Conservation (phyloP, 768 basidiomycete species). For the Piloderma croceum region DNA sequence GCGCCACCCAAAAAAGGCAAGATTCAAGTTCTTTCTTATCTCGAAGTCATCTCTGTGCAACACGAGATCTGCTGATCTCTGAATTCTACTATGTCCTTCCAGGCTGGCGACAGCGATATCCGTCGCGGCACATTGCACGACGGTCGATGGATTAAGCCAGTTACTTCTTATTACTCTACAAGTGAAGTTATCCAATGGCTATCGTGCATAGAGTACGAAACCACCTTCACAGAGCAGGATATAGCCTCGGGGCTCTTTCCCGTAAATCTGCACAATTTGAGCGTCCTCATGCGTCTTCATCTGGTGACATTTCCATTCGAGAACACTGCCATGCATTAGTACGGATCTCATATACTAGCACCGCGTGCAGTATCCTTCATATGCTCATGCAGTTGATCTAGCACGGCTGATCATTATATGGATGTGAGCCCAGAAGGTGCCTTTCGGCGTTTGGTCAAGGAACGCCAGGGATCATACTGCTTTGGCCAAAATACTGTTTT, state of each 20-base stretch:
- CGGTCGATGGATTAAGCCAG: slow-evolving; percentile 20
- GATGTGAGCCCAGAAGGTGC: slow-evolving; percentile 21
- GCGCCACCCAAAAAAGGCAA: no score
- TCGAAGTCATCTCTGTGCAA: no score
- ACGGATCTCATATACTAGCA: slow-evolving; percentile 7
- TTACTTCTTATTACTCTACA: slow-evolving; percentile 19
- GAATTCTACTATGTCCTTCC: no score
- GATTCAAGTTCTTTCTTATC: no score
- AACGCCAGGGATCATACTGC: slow-evolving; percentile 25
- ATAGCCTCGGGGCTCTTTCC: slow-evolving; percentile 17
- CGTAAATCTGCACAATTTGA: slow-evolving; percentile 23
- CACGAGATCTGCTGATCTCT: no score
- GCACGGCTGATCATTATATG: slow-evolving; percentile 20
- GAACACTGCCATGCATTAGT: slow-evolving; percentile 37
- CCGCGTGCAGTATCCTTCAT: neutral
- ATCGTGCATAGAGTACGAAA: slow-evolving; percentile 16
- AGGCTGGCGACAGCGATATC: no score
- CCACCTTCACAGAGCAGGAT: slow-evolving; percentile 9
- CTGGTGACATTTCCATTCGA: slow-evolving; percentile 33
- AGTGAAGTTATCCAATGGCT: slow-evolving; percentile 22
- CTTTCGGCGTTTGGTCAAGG: slow-evolving; percentile 19
- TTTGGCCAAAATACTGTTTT: slow-evolving; percentile 26
- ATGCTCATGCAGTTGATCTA: no score
- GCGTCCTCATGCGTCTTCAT: slow-evolving; percentile 21
- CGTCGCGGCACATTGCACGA: slow-evolving; percentile 10